Evolutionary conservation across 805 yeast species (phyloP).

Genomic region (Candida silvatica): DNA sequence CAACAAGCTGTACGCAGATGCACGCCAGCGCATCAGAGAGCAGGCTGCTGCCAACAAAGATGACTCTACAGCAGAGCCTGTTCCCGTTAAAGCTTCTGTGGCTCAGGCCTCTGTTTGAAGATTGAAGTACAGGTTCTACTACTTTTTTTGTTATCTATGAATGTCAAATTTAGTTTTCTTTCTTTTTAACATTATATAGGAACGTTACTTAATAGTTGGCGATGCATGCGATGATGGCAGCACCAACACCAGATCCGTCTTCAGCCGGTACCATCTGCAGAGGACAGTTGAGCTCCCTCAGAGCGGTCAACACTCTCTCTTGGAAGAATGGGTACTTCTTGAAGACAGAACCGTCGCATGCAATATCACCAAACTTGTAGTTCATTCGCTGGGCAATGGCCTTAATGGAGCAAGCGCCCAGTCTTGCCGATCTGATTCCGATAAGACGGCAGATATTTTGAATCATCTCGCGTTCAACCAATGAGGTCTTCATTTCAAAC

Average conservation of each 20-base stretch:
- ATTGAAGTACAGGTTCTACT: too few relatives aligned
- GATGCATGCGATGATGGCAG: slow-evolving; percentile 94
- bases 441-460: slow-evolving; percentile 78
- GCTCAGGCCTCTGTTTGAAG: too few relatives aligned
- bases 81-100: background rate
- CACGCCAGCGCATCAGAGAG: slow-evolving; percentile 22
- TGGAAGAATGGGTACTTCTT: slow-evolving; percentile 90
- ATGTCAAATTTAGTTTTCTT: background rate
- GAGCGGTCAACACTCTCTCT: slow-evolving; percentile 80
- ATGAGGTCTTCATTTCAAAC: slow-evolving; percentile 58
- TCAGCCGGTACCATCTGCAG: slow-evolving; percentile 33
- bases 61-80: background rate
- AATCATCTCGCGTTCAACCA: slow-evolving; percentile 72
- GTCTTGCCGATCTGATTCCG: slow-evolving; percentile 88
- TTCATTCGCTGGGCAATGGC: slow-evolving; percentile 87
- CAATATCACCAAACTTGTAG: slow-evolving; percentile 72
- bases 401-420: slow-evolving; percentile 91
- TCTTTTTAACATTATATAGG: too few relatives aligned
- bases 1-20: slow-evolving; percentile 39
- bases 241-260: slow-evolving; percentile 98
- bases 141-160: too few relatives aligned
- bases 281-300: slow-evolving; percentile 36
- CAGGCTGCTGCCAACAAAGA: slow-evolving; percentile 19
- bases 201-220: too few relatives aligned
- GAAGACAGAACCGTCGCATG: slow-evolving; percentile 95